Percentiles rank a stretch among this genome's conserved stretches.
These are phyloP conservation scores for Thalia dealbata DNA, from an alignment of 176 grass and related monocot genomes.

Conservation along the genomic window DNA sequence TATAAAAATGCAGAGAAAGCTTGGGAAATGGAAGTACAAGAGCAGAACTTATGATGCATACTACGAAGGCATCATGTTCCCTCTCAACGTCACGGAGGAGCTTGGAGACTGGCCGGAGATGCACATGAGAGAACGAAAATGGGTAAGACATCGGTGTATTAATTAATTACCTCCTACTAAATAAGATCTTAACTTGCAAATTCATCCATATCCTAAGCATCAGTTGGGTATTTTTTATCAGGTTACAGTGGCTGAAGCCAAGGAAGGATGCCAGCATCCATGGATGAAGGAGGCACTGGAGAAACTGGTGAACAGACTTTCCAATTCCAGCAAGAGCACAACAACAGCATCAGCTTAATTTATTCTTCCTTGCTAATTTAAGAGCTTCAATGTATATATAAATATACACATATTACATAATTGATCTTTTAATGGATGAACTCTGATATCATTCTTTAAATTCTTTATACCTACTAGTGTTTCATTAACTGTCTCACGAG, in stretches of 20 bases:
- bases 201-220: not conserved
- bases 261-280: conserved; percentile 29
- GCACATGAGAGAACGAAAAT: conserved; percentile 33
- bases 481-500: too few relatives aligned
- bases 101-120: conserved; percentile 40
- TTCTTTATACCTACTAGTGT: not conserved
- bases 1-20: conserved; percentile 24
- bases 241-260: conserved; percentile 32
- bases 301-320: conserved; percentile 26
- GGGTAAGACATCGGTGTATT: conserved; percentile 17
- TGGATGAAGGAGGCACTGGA: conserved; percentile 49
- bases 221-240: not conserved
- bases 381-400: not conserved
- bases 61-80: conserved; percentile 37
- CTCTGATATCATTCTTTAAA: not conserved
- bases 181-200: not conserved
- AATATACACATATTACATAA: too few relatives aligned
- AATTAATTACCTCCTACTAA: too few relatives aligned
- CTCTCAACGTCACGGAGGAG: conserved; percentile 38
- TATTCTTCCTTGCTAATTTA: not conserved
- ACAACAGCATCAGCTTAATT: not conserved
- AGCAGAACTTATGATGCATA: conserved; percentile 31
- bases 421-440: not conserved
- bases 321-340: conserved; percentile 1
- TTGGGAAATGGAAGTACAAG: conserved; percentile 45